Percentiles rank a stretch among this genome's conserved stretches.
phyloP scores from a whole-genome alignment of 202 grass and related monocot species.

The Musa balbisiana region DNA sequence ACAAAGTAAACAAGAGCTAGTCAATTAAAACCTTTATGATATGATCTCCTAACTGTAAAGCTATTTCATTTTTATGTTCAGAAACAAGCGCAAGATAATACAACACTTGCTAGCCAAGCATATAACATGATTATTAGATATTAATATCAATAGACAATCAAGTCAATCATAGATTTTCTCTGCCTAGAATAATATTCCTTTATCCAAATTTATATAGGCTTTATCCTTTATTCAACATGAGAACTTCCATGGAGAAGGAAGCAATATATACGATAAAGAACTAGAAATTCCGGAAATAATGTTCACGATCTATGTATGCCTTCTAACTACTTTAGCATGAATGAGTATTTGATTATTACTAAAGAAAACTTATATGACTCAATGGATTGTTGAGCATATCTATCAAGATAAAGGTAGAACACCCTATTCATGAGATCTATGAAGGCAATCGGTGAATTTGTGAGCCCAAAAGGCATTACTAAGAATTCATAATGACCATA shows the following conservation, averaged over 20 bases:
- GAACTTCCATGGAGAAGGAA: not conserved
- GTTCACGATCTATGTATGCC: conserved; percentile 9
- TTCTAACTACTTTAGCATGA: conserved; percentile 2
- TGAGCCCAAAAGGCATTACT: no score
- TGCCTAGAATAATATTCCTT: not conserved
- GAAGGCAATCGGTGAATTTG: no score
- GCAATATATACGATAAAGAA: not conserved
- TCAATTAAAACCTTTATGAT: no score
- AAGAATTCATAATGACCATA: no score
- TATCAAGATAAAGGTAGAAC: no score
- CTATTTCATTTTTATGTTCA: not conserved
- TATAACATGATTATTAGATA: not conserved
- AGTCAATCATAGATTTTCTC: not conserved
- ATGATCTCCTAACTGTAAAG: not conserved
- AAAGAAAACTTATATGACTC: conserved; percentile 47
- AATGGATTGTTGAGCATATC: conserved; percentile 61
- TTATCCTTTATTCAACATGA: not conserved
- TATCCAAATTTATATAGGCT: not conserved
- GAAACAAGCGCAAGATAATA: not conserved
- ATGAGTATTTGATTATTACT: not conserved
- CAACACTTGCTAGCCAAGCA: no score
- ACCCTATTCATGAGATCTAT: no score
- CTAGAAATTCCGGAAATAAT: not conserved
- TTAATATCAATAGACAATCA: not conserved
- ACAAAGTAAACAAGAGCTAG: not conserved